phyloP scores from a whole-genome alignment of 805 yeast species.

The Starmerella davenportii region DNA sequence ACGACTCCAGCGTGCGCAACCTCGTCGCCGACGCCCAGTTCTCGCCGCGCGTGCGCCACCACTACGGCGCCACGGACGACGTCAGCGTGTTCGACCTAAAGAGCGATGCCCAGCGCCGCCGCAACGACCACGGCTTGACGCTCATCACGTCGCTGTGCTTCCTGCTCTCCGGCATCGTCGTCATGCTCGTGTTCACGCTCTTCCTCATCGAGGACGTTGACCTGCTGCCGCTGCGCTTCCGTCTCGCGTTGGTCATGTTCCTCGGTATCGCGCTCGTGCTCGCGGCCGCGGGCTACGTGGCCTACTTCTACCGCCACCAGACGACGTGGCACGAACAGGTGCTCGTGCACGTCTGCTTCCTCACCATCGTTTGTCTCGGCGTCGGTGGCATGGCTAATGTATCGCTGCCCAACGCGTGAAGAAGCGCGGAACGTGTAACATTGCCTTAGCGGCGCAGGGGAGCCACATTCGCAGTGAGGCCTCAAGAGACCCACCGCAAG shows the following conservation, averaged over 20 bases:
- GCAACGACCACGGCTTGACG: conserved; percentile 28
- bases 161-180: conserved; percentile 22
- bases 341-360: conserved; percentile 28
- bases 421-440: background rate
- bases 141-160: conserved; percentile 29
- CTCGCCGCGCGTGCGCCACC: conserved; percentile 11
- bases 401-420: background rate
- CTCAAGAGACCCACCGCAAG: too few relatives aligned
- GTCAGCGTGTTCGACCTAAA: conserved; percentile 6
- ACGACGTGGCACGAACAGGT: conserved; percentile 29
- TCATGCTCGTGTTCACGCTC: conserved; percentile 29
- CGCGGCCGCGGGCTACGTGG: conserved; percentile 29
- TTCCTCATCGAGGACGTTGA: conserved; percentile 22
- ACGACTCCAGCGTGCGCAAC: conserved; percentile 1
- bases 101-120: conserved; percentile 12
- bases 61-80: conserved; percentile 3
- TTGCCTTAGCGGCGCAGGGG: too few relatives aligned
- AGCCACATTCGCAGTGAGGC: too few relatives aligned
- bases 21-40: conserved; percentile 1
- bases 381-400: conserved; percentile 27
- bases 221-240: conserved; percentile 17
- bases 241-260: conserved; percentile 14
- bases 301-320: conserved; percentile 28
- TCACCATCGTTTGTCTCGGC: conserved; percentile 27
- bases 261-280: conserved; percentile 28